Base-by-base conservation (phyloP, 2,329 filamentous ascomycete genomes). In the Verruconis gallopava region DNA sequence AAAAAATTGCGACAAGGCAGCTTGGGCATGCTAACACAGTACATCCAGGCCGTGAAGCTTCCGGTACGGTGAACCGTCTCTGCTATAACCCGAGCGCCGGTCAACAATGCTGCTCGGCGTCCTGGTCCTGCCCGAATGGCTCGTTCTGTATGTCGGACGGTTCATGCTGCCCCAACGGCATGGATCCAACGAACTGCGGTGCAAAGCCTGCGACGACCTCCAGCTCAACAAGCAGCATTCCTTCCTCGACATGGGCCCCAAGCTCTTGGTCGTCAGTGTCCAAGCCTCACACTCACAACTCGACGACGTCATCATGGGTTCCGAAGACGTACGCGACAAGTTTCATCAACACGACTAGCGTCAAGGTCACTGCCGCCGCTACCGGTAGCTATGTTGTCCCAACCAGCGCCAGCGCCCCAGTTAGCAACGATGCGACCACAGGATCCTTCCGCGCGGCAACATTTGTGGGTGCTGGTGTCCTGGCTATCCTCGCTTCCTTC, bases 21-120 rank as follows among this genome's bases (percentile, higher is more conserved):
- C 19, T 22, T 11, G 4, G 11, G 17, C 21, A 40, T 43, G 4
- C 42, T 44, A 44, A 44, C 25, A 12, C n/a, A 6, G 25, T 21
- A 5, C 21, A 5, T 21, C 6, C 19, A 44, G 41, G 42, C 41
- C 42, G 42, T 18, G 44, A 46, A 17, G 11, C 14, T 6, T 33
- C 44, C 22, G 35, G 13, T 22, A 35, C 12, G 4, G 12, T 12
- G 22, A 47, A 46, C 46, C 40, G 44, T n/a, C 44, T 47, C 40
- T 47, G 46, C 46, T 46, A 44, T 40, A 41, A 47, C 44, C 46
- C 46, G 13, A 37, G 17, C 37, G 18, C 37, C 6, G 46, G 46
- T 17, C 39, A 47, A 40, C 46, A 39, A 11, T 47, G 46, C 35
- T 47, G 46, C 44, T 22, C 21, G 21, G 25, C 20, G 17, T 20